Evolutionary conservation across 768 basidiomycete species (phyloP), one percentile per base, ranked within the genome.

Genomic region (Galerina marginata): DNA sequence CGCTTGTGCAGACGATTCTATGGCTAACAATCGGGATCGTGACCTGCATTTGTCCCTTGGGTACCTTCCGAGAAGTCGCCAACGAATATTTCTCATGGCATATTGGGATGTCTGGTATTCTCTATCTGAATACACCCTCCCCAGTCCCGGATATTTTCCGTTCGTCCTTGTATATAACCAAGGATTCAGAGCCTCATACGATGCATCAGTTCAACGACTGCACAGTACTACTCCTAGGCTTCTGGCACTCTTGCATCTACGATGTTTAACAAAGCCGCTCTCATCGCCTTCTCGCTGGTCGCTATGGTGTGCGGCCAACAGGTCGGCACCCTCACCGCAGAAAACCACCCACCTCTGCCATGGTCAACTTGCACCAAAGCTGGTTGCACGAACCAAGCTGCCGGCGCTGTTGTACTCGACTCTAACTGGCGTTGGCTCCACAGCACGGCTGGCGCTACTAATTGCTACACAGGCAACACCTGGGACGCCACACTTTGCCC

Each of bases 401-500:
- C 55, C 20, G 71, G 74, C 7, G 47, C 67, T n/a, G 75, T 85
- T 62, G 77, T 78, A 14, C 76, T 85, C 66, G 83, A 84, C 69
- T 59, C 79, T 57, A 84, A 84, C 75, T 85, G 82, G 82, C 81
- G 83, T 45, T 84, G 82, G 82, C 64, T 78, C 14, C 80, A 82
- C 70, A 66, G 65, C 39, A 72, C 69, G 59, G 64, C 64, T 59
- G 65, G 71, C 29, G 66, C 75, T 73, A 76, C 70, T 54, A 79
- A 79, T 69, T 80, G 85, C 69, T 85, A 86, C 77, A 84, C 80
- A 59, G 85, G 85, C 43, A 85, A 86, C 75, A 70, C 72, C 10
- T 87, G 83, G 83, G 75, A 86, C 73, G 60, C 76, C 14, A 74
- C 80, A 11, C 62, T 83, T 43, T 87, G 85, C 72, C 78, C 84